Base-by-base conservation (phyloP, 805 yeast species). In the Ogataea populi-albae region DNA sequence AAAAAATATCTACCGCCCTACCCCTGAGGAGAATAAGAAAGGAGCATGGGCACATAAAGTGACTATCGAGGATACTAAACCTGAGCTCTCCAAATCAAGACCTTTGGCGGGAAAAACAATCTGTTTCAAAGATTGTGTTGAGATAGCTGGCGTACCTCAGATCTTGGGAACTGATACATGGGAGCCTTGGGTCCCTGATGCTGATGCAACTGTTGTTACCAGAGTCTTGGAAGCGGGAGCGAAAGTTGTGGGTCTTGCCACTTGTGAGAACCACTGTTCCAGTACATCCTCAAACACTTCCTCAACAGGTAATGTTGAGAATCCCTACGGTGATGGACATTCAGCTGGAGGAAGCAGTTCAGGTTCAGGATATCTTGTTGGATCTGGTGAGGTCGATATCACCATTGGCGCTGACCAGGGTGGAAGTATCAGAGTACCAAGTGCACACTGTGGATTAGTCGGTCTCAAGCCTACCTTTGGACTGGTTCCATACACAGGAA, bases 401-500 rank as follows among this genome's bases (percentile, higher is more conserved):
- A 50, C 67, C 14, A 48, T 54, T n/a, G 51, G 51, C 9, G 49
- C 47, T 15, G 51, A 47, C 22, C 51, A 75, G 6, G 78, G 77
- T 2, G 77, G 78, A 3, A 66, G 73, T 5, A 69, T 72, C 10
- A 54, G 78, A 27, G 59, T 66, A 30, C 78, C 77, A 4, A 74
- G 75, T 29, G 54, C 53, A 11, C 45, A 46, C 55, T 65, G 32
- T 37, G 53, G 53, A 12, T 17, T 49, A 2, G 53, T 47, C 32
- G 77, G 77, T 25, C 62, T 71, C 45, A 72, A 71, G 45, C 77
- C 77, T 3, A 61, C 73, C 1, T 70, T 69, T 49, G 78, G 78
- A 8, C 40, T 60, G 17, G 59, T 61, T 15, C 65, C 64, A 3
- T 58, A 50, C 45, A 59, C 69, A 11, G 68, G 67, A n/a, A 54